phyloP scores from a whole-genome alignment of 163 green algal species.

The Volvox carteri region DNA sequence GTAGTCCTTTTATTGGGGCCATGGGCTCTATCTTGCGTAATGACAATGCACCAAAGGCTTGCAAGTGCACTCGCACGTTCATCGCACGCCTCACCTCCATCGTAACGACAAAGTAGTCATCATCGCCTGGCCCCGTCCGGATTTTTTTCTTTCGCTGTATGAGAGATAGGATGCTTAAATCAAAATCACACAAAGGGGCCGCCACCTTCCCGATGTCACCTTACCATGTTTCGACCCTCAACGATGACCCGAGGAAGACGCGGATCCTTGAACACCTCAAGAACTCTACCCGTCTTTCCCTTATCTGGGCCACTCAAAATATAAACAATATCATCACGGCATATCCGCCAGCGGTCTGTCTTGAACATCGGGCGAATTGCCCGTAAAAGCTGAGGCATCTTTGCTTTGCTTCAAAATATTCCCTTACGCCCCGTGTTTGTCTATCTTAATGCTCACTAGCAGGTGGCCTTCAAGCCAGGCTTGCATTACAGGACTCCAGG shows the following conservation, averaged over 20 bases:
- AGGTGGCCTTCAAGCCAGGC: no score
- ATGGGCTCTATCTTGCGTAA: no score
- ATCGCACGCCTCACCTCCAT: conserved; percentile 61
- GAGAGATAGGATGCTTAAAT: background rate
- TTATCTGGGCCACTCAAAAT: conserved; percentile 49
- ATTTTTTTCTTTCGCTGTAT: conserved; percentile 61
- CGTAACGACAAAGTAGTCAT: conserved; percentile 59
- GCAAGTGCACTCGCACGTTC: no score
- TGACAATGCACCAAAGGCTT: no score
- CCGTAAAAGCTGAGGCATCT: conserved; percentile 56
- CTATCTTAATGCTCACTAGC: no score
- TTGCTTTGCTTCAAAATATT: no score
- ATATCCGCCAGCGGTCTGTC: conserved; percentile 63
- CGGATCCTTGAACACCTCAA: conserved; percentile 66
- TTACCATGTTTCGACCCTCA: conserved; percentile 71
- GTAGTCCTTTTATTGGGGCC: no score
- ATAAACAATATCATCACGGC: conserved; percentile 59
- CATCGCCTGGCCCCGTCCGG: background rate
- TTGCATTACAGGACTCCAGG: no score
- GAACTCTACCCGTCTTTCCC: conserved; percentile 61
- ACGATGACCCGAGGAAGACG: conserved; percentile 66
- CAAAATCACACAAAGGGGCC: background rate
- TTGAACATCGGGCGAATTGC: conserved; percentile 69
- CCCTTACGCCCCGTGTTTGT: no score
- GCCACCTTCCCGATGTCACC: background rate